Percentiles rank a stretch among this genome's conserved stretches.
phyloP scores from a whole-genome alignment of 495 filamentous ascomycete genomes.

The Daldinia caldariorum region DNA sequence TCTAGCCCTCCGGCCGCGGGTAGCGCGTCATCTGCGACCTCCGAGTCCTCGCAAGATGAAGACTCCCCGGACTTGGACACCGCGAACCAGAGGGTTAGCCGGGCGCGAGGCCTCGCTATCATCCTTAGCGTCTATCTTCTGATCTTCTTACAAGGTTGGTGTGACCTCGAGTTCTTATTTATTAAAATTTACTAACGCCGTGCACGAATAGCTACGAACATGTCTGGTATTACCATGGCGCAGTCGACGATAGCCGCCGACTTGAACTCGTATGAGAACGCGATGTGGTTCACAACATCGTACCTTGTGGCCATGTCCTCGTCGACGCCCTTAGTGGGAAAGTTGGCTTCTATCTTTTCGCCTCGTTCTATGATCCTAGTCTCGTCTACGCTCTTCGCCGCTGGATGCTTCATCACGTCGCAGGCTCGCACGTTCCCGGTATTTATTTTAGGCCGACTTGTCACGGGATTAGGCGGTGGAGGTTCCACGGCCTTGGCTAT shows the following conservation, averaged over 20 bases:
- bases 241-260: slow-evolving; percentile 77
- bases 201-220: slow-evolving; percentile 66
- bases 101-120: slow-evolving; percentile 45
- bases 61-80: slow-evolving; percentile 35
- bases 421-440: slow-evolving; percentile 62
- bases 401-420: slow-evolving; percentile 71
- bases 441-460: slow-evolving; percentile 72
- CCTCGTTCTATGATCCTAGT: slow-evolving; percentile 68
- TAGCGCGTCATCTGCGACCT: slow-evolving; percentile 22
- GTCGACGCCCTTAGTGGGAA: slow-evolving; percentile 70
- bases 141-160: slow-evolving; percentile 57
- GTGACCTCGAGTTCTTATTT: not conserved
- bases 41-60: slow-evolving; percentile 26
- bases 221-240: slow-evolving; percentile 77
- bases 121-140: slow-evolving; percentile 56
- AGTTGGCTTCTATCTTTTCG: slow-evolving; percentile 73
- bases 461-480: slow-evolving; percentile 72
- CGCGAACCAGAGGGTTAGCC: slow-evolving; percentile 45
- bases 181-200: slow-evolving; percentile 7
- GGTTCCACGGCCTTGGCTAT: slow-evolving; percentile 72
- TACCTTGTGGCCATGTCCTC: slow-evolving; percentile 78
- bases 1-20: slow-evolving; percentile 18
- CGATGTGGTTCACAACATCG: slow-evolving; percentile 79
- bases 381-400: slow-evolving; percentile 63
- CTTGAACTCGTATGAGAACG: slow-evolving; percentile 73